Percentiles rank a stretch among this genome's conserved stretches.
Evolutionary conservation across 441 rosid species (phyloP).

Genomic region (Adansonia madagascariensis): DNA sequence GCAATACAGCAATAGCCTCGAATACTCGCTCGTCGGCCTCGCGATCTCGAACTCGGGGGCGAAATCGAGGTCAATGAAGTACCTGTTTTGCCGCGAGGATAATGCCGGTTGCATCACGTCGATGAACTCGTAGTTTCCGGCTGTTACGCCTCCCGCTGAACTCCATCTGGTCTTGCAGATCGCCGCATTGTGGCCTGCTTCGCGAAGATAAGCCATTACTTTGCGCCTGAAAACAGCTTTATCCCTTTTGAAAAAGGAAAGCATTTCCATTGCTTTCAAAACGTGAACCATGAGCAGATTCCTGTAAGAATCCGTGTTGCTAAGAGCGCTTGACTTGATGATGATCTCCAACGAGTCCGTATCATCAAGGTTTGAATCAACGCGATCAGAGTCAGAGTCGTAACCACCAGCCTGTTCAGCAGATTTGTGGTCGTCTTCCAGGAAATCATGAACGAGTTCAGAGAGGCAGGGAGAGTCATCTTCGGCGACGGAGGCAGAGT

Average conservation of each 20-base stretch:
- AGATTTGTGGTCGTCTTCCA: conserved; percentile 48
- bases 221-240: conserved; percentile 49
- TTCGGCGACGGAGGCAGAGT: conserved; percentile 40
- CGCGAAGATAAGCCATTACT: conserved; percentile 57
- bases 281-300: conserved; percentile 50
- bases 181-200: conserved; percentile 73
- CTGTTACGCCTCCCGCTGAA: conserved; percentile 51
- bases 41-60: conserved; percentile 76
- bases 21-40: conserved; percentile 64
- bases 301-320: conserved; percentile 45
- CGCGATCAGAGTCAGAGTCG: conserved; percentile 50
- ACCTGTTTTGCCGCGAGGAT: conserved; percentile 38
- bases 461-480: conserved; percentile 65
- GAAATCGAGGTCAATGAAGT: conserved; percentile 72
- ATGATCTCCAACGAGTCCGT: conserved; percentile 37
- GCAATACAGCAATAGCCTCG: conserved; percentile 43
- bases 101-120: conserved; percentile 51
- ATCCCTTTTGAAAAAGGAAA: conserved; percentile 40
- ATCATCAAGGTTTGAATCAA: conserved; percentile 35
- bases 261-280: conserved; percentile 46
- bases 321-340: conserved; percentile 18
- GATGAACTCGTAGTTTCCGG: conserved; percentile 78
- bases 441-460: conserved; percentile 77
- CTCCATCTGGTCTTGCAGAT: conserved; percentile 75
- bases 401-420: conserved; percentile 14